A percentile compares a stretch with the other conserved stretches of the same genome.
Evolutionary conservation across 1,284 basidiomycete genomes (phyloP).

Genomic region (Wolfiporia cocos): DNA sequence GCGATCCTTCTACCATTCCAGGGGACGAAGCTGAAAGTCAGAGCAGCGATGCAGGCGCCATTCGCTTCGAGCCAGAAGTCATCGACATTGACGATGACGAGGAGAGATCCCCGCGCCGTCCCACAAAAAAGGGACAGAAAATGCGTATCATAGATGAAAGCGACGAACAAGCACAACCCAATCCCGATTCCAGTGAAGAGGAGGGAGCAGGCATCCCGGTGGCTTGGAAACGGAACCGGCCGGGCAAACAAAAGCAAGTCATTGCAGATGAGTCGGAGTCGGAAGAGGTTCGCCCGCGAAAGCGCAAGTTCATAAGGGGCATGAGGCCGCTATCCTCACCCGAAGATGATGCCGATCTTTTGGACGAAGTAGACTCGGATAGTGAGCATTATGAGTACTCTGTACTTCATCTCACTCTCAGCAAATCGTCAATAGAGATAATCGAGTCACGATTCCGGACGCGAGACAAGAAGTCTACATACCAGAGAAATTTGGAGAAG

Average conservation of each 20-base stretch:
- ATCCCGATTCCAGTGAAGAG: slow-evolving; percentile 11
- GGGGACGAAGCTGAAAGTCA: slow-evolving; percentile 19
- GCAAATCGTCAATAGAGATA: slow-evolving; percentile 39
- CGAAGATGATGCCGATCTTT: slow-evolving; percentile 35
- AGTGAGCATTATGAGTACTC: slow-evolving; percentile 27
- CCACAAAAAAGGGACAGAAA: slow-evolving; percentile 25
- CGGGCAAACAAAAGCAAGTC: no score
- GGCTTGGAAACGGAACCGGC: no score
- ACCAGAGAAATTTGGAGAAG: slow-evolving; percentile 58
- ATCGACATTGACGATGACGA: slow-evolving; percentile 24
- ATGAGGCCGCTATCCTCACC: slow-evolving; percentile 38
- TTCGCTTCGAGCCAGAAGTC: slow-evolving; percentile 36
- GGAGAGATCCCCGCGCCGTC: slow-evolving; percentile 27
- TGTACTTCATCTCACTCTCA: neutral
- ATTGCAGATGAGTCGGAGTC: neutral
- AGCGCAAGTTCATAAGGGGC: slow-evolving; percentile 45
- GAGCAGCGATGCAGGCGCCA: slow-evolving; percentile 41
- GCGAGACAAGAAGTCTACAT: slow-evolving; percentile 51
- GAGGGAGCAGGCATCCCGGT: slow-evolving; percentile 12
- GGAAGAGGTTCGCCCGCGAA: slow-evolving; percentile 24
- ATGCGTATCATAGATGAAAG: slow-evolving; percentile 17
- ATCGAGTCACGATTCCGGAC: slow-evolving; percentile 56
- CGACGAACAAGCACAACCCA: slow-evolving; percentile 4
- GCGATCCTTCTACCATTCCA: neutral
- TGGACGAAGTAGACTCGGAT: slow-evolving; percentile 55